These are phyloP conservation scores for Hydrangea macrophylla DNA, from an alignment of 148 eudicot genomes.

Conservation along the genomic window DNA sequence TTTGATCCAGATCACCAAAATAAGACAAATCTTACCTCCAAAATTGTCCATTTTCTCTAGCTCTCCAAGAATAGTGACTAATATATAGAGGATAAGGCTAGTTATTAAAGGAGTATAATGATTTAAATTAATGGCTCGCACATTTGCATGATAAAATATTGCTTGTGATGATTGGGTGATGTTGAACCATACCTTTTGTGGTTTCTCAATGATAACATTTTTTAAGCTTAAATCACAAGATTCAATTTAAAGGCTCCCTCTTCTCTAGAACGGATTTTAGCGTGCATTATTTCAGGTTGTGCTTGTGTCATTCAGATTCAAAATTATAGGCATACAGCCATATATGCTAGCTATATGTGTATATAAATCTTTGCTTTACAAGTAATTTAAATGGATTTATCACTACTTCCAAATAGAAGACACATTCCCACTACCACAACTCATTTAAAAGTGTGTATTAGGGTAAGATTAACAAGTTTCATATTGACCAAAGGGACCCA, in stretches of 20 bases:
- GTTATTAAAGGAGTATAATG: not conserved
- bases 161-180: not conserved
- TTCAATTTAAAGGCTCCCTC: not conserved
- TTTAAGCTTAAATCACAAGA: not conserved
- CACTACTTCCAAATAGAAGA: slow-evolving; percentile 4
- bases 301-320: not conserved
- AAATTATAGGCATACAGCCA: not conserved
- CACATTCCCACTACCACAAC: slow-evolving; percentile 1
- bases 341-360: no score
- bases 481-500: not conserved
- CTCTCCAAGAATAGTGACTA: not conserved
- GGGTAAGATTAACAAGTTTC: not conserved
- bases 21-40: slow-evolving; percentile 1
- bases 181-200: not conserved
- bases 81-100: not conserved
- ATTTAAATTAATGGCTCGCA: not conserved
- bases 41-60: not conserved
- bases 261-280: no score
- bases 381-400: not conserved
- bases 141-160: not conserved
- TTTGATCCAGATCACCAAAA: not conserved
- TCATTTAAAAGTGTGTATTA: not conserved
- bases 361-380: not conserved
- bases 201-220: not conserved
- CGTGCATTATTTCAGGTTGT: not conserved